phyloP scores from a whole-genome alignment of 352 stramenopile genomes.

The Phytophthora melonis region DNA sequence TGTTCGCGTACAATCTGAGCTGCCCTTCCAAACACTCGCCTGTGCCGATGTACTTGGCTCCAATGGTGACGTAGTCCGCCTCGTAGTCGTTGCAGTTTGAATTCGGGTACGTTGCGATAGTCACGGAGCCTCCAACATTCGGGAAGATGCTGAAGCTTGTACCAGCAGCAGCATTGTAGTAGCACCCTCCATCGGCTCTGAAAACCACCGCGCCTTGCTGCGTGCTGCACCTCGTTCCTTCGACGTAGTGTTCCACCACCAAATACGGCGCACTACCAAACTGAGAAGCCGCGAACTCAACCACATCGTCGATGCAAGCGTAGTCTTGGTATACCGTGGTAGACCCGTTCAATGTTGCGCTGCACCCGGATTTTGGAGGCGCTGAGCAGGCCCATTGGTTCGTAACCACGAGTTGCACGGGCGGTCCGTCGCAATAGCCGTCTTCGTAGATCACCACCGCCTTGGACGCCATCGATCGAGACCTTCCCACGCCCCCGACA shows the following conservation, averaged over 20 bases:
- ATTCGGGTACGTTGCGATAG: constrained; percentile 15
- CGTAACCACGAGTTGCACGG: constrained; percentile 12
- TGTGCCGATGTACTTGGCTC: constrained; percentile 25
- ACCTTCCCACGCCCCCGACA: constrained; percentile 8
- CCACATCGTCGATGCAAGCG: constrained; percentile 1
- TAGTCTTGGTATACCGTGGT: constrained; percentile 6
- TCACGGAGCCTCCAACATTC: constrained; percentile 9
- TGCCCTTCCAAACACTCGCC: constrained; percentile 11
- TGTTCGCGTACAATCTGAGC: constrained; percentile 12
- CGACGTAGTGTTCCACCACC: constrained; percentile 5
- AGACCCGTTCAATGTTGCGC: neutral
- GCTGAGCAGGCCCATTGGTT: constrained; percentile 8
- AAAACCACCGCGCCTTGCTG: constrained; percentile 5
- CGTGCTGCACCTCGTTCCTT: constrained; percentile 6
- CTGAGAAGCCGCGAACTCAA: constrained; percentile 5
- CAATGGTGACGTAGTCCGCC: constrained; percentile 9
- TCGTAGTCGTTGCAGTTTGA: constrained; percentile 11
- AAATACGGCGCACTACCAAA: constrained; percentile 8
- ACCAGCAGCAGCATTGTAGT: neutral
- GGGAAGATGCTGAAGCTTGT: constrained; percentile 16
- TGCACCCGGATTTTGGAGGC: neutral
- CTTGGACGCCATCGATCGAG: neutral
- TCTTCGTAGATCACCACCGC: constrained; percentile 3
- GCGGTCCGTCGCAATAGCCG: constrained; percentile 2
- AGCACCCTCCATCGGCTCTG: constrained; percentile 14